These are phyloP conservation scores for Hibiscus trionum DNA, from an alignment of 345 rosid species.

Conservation along the genomic window DNA sequence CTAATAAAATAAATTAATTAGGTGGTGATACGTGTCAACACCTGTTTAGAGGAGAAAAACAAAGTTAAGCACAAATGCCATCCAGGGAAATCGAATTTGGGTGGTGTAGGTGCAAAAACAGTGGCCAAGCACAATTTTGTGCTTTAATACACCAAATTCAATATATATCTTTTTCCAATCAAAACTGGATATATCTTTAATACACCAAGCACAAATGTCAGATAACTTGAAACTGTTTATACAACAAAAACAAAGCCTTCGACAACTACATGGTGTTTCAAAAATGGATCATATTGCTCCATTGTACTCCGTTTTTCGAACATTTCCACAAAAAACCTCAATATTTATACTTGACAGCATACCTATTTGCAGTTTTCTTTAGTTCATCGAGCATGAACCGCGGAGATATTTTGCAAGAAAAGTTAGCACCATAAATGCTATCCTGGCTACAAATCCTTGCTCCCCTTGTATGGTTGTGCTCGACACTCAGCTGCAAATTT, in stretches of 20 bases:
- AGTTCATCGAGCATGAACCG: slow-evolving; percentile 86
- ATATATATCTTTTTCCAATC: no score
- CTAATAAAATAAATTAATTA: no score
- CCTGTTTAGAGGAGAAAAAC: no score
- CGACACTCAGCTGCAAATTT: slow-evolving; percentile 75
- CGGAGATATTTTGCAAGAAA: slow-evolving; percentile 92
- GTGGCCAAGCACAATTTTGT: no score
- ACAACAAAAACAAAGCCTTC: not conserved
- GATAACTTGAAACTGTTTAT: not conserved
- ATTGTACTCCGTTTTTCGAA: not conserved
- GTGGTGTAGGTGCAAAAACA: no score
- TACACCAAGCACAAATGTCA: no score
- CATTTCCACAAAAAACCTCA: not conserved
- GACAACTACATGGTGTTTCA: not conserved
- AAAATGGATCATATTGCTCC: not conserved
- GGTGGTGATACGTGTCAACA: no score
- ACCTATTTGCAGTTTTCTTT: slow-evolving; percentile 67
- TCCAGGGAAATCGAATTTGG: no score
- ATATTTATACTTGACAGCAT: slow-evolving; percentile 2
- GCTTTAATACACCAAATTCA: no score
- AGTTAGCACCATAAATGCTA: slow-evolving; percentile 80
- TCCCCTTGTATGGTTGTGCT: slow-evolving; percentile 64
- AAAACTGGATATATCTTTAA: no score
- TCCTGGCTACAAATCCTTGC: slow-evolving; percentile 40
- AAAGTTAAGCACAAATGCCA: no score